Evolutionary conservation across 1,284 basidiomycete genomes (phyloP), one percentile per base, ranked within the genome.

Genomic region (Malassezia yamatoensis): DNA sequence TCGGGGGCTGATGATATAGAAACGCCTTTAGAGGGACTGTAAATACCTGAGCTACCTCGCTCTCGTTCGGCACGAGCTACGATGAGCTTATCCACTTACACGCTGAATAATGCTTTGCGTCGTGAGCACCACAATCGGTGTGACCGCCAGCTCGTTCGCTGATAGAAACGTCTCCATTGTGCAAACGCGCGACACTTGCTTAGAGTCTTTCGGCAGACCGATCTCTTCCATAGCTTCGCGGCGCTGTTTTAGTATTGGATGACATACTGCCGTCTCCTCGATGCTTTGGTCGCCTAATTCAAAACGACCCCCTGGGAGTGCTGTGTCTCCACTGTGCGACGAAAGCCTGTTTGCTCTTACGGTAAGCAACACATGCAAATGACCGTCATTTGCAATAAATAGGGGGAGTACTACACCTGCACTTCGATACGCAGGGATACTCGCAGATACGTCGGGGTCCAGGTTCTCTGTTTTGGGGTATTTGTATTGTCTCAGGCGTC

Each of bases 191-290:
- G 60, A 53, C 1, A 68, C 59, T 21, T 63, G 58, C 1, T 41
- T 35, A 1, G 58, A 24, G 47, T 65, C 55, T 32, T 72, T 62
- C 2, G 55, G 53, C 2, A 76, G 49, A 5, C 75, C 74, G 0
- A 65, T 70, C 61, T 76, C 70, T 53, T 75, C 72, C 24, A 52
- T 53, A 5, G 70, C 63, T 44, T 75, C 72, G 15, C 72, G 36
- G 7, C 61, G 49, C 2, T 48, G 33, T 11, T 12, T 48, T n/a
- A 49, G 35, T 16, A 5, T 13, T 1, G 45, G 8, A 13, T n/a
- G 1, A 49, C 47, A 24, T 39, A 49, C 47, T 1, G 70, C 70
- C 3, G 69, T 72, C 15, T 51, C 60, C 48, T 73, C 69, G 6
- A 73, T 51, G 24, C 62, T 60, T 2, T 33, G 40, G 57, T 73